Base-by-base conservation (phyloP, 2,329 filamentous ascomycete genomes). In the Alternaria gaisen region DNA sequence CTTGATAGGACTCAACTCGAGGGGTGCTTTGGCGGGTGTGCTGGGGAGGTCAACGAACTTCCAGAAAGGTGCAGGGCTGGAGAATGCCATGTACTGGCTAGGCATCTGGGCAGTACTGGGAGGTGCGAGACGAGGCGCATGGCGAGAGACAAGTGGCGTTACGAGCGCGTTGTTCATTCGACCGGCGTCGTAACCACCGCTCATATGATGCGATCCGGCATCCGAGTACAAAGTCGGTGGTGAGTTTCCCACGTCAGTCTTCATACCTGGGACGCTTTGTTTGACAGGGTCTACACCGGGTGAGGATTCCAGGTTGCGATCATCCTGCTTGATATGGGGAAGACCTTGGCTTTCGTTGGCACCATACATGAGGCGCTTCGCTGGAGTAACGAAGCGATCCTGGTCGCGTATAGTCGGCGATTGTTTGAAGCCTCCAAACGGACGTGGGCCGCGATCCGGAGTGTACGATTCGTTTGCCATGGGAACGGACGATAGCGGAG, bases 1-100 rank as follows among this genome's bases (percentile, higher is more conserved):
- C 60, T 78, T 78, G 58, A 73, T 79, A 1, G 77, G 75, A 44
- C 75, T 79, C 11, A 77, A 61, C 40, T 79, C 76, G 16, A 74
- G 62, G 10, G 68, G 70, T 11, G 67, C 69, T 61, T 79, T 80
- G 8, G 91, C 81, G 2, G 91, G 91, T 2, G 91, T 94, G 77
- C 88, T 92, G 26, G 87, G 86, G 60, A 92, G 86, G 66, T 93
- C 91, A 41, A 91, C 89, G 77, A 91, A 95, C 77, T 92, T 93
- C 92, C 92, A 96, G 78, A 96, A 95, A 0, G 92, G 91, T 1
- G 92, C 92, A 0, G 92, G 92, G 32, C 91, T 93, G 69, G 90
- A 93, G 46, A 92, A 93, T 34, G 92, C 91, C 86, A 94, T 93
- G 76, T 93, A 92, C 72, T 93, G 91, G 73, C 91, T 94, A 10